phyloP scores from a whole-genome alignment of 805 yeast genomes.

The Hanseniaspora jakobsenii region DNA sequence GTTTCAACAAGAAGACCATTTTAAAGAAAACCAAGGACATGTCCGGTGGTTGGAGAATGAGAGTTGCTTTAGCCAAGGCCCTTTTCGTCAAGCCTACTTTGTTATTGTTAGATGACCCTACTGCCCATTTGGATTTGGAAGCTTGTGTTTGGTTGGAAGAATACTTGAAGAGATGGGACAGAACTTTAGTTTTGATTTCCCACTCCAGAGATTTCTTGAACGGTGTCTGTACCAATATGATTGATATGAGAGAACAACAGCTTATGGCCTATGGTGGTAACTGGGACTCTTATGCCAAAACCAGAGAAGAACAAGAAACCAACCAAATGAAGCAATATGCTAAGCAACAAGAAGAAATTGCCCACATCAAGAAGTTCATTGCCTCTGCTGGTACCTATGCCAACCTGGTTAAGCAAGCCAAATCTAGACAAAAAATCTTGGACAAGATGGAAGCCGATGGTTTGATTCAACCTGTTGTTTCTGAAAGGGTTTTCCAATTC shows the following conservation, averaged over 20 bases:
- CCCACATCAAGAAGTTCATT: constrained; percentile 94
- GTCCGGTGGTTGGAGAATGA: constrained; percentile 99
- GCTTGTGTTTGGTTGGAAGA: constrained; percentile 99
- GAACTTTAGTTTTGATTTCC: constrained; percentile 84
- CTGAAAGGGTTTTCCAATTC: constrained; percentile 88
- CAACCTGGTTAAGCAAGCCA: constrained; percentile 94
- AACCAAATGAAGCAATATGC: constrained; percentile 95
- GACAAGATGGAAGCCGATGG: constrained; percentile 99
- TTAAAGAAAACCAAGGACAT: constrained; percentile 91
- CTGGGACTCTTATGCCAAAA: constrained; percentile 92
- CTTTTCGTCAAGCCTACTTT: constrained; percentile 95
- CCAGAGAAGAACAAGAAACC: constrained; percentile 84
- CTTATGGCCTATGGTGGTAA: constrained; percentile 87
- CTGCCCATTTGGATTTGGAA: constrained; percentile 97
- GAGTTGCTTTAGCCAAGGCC: constrained; percentile 97
- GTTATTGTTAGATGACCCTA: constrained; percentile 91
- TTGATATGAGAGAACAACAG: constrained; percentile 84
- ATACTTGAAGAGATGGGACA: constrained; percentile 86
- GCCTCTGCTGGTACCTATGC: constrained; percentile 99
- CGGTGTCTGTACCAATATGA: constrained; percentile 96
- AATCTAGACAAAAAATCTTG: constrained; percentile 96
- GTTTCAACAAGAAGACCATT: constrained; percentile 79
- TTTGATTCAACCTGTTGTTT: constrained; percentile 78
- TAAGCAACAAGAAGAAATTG: constrained; percentile 98
- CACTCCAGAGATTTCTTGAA: constrained; percentile 99